Evolutionary conservation across 208 protist genomes (phyloP).

Genomic region (Acanthamoeba culbertsoni): DNA sequence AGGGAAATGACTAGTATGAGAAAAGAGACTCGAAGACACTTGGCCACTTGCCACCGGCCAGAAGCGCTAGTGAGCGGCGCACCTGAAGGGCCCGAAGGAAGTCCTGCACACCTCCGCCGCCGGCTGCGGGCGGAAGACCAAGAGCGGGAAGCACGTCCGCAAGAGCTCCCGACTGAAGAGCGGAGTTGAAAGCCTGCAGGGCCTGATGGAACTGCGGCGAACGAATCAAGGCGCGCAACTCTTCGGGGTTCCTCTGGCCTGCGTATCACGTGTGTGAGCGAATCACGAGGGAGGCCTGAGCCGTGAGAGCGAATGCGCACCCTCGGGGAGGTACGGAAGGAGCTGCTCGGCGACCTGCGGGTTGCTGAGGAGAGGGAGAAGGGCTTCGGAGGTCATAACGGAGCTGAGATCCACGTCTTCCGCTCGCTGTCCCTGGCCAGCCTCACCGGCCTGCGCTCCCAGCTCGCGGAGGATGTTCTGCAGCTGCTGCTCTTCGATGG

Average conservation of each 20-base stretch:
- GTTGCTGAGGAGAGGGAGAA: not conserved
- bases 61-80: not conserved
- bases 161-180: constrained; percentile 39
- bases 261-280: not conserved
- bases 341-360: constrained; percentile 28
- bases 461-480: constrained; percentile 36
- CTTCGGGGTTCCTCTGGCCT: not conserved
- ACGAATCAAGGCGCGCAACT: not conserved
- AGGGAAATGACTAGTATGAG: no score
- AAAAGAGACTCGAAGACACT: no score
- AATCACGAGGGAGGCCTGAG: not conserved
- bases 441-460: not conserved
- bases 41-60: not conserved
- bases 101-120: not conserved
- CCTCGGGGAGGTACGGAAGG: constrained; percentile 34
- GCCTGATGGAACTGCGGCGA: constrained; percentile 59
- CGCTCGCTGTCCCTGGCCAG: not conserved
- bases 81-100: constrained; percentile 34
- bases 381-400: not conserved
- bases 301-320: not conserved
- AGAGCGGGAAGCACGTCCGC: constrained; percentile 5
- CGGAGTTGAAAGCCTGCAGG: constrained; percentile 39
- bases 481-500: not conserved
- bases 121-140: not conserved
- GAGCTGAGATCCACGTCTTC: not conserved